Conservation (phyloP, 495 filamentous ascomycete species). For the Aspergillus baeticus region DNA sequence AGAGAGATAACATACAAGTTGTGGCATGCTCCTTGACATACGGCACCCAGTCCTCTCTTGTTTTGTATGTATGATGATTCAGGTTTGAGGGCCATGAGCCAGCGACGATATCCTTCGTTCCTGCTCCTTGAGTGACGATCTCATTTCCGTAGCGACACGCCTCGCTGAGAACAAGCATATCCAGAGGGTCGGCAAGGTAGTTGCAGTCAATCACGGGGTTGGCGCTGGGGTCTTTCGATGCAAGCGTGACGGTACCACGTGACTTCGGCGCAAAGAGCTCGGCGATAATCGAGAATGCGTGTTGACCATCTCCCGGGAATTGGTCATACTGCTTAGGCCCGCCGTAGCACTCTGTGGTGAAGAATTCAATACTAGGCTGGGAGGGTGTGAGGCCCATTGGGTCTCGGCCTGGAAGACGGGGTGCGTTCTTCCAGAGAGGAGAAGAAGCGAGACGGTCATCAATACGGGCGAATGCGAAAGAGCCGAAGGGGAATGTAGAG, state of each 20-base stretch:
- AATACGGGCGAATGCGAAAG: conserved; percentile 52
- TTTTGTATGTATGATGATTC: conserved; percentile 45
- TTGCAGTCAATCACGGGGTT: conserved; percentile 52
- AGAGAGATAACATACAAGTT: conserved; percentile 41
- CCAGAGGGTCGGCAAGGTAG: conserved; percentile 47
- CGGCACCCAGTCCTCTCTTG: conserved; percentile 47
- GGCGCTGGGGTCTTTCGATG: conserved; percentile 32
- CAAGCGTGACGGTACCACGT: conserved; percentile 39
- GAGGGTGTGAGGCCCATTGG: conserved; percentile 48
- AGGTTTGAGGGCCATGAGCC: conserved; percentile 51
- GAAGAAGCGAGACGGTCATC: conserved; percentile 47
- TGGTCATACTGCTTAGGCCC: conserved; percentile 51
- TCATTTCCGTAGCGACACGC: conserved; percentile 53
- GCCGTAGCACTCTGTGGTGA: conserved; percentile 52
- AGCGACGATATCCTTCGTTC: conserved; percentile 55
- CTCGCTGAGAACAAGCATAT: conserved; percentile 48
- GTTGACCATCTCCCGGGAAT: conserved; percentile 40
- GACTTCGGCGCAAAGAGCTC: conserved; percentile 41
- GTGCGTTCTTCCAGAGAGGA: conserved; percentile 40
- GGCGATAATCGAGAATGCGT: conserved; percentile 44
- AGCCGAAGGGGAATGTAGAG: conserved; percentile 52
- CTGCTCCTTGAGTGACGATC: conserved; percentile 50
- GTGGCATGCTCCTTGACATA: conserved; percentile 51
- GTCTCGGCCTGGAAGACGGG: conserved; percentile 43
- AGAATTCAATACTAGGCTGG: conserved; percentile 54